Evolutionary conservation across 805 yeast genomes (phyloP).

Genomic region (Metschnikowia continentalis): DNA sequence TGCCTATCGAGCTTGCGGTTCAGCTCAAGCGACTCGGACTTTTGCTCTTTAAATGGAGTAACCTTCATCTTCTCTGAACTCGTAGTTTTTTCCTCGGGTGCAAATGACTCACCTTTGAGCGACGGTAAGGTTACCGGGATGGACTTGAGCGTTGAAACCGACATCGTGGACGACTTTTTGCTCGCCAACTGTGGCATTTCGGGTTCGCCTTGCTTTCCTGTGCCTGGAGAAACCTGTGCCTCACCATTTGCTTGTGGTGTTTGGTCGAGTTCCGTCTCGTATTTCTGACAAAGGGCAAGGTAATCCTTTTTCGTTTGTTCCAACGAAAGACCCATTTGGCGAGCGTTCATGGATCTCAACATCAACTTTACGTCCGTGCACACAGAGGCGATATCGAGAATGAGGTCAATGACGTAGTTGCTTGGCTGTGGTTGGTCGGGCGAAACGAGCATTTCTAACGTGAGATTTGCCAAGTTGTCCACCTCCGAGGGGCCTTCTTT

Average conservation of each 20-base stretch:
- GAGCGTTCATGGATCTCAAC: slow-evolving; percentile 51
- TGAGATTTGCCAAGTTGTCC: slow-evolving; percentile 19
- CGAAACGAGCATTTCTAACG: slow-evolving; percentile 55
- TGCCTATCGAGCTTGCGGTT: slow-evolving; percentile 31
- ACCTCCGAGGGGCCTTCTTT: slow-evolving; percentile 12
- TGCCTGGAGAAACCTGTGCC: slow-evolving; percentile 6
- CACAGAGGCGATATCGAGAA: slow-evolving; percentile 58
- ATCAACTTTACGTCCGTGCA: slow-evolving; percentile 63
- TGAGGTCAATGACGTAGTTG: slow-evolving; percentile 51
- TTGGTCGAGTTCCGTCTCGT: slow-evolving; percentile 16
- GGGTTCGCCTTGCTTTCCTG: slow-evolving; percentile 21
- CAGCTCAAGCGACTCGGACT: slow-evolving; percentile 16
- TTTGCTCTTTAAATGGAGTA: slow-evolving; percentile 28
- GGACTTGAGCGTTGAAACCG: slow-evolving; percentile 11
- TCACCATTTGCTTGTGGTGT: slow-evolving; percentile 9
- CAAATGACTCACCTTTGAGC: neutral
- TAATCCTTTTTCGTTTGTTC: slow-evolving; percentile 22
- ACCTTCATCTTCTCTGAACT: slow-evolving; percentile 11
- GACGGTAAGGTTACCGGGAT: neutral
- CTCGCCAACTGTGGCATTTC: slow-evolving; percentile 14
- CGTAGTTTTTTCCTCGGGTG: neutral
- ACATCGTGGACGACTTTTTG: slow-evolving; percentile 5
- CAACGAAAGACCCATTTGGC: slow-evolving; percentile 43
- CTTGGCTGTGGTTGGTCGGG: slow-evolving; percentile 54
- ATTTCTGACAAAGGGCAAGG: slow-evolving; percentile 12